These are phyloP conservation scores for Eucommia ulmoides DNA, from an alignment of 257 asterid species.

Conservation along the genomic window DNA sequence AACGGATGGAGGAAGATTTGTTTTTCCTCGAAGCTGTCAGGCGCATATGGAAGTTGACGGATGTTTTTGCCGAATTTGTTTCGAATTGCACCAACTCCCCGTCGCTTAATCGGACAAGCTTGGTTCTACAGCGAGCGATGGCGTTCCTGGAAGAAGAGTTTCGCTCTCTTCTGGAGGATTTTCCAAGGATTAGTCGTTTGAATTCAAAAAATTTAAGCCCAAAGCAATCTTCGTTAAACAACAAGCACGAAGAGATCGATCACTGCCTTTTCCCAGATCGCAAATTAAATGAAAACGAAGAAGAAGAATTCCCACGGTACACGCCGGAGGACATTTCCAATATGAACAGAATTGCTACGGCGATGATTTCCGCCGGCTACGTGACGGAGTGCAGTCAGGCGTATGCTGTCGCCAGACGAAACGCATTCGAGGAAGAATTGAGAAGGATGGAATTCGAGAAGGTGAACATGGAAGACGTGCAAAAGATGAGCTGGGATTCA, in stretches of 20 bases:
- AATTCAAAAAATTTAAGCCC: background rate
- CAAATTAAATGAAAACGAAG: too few relatives aligned
- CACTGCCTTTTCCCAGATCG: constrained; percentile 8
- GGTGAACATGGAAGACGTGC: constrained; percentile 58
- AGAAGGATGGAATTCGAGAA: constrained; percentile 48
- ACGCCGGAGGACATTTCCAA: constrained; percentile 27
- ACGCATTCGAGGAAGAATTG: constrained; percentile 34
- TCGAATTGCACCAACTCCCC: constrained; percentile 18
- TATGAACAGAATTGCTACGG: constrained; percentile 37
- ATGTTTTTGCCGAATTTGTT: constrained; percentile 30
- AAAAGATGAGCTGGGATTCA: too few relatives aligned
- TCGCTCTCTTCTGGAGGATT: constrained; percentile 40
- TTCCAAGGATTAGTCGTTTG: constrained; percentile 3
- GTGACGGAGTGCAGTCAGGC: constrained; percentile 63
- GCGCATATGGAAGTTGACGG: constrained; percentile 34
- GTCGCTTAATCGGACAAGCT: constrained; percentile 34
- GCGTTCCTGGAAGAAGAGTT: constrained; percentile 64
- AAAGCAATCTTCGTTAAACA: constrained; percentile 25
- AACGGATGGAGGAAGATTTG: constrained; percentile 34
- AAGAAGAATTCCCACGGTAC: constrained; percentile 32
- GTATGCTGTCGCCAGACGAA: constrained; percentile 46
- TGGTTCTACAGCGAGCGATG: constrained; percentile 61
- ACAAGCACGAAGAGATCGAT: constrained; percentile 11
- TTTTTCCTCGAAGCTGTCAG: constrained; percentile 43
- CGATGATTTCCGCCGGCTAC: constrained; percentile 69